Evolutionary conservation across 352 stramenopile genomes (phyloP), one percentile per base, ranked within the genome.

Genomic region (Pythium utonaiense): DNA sequence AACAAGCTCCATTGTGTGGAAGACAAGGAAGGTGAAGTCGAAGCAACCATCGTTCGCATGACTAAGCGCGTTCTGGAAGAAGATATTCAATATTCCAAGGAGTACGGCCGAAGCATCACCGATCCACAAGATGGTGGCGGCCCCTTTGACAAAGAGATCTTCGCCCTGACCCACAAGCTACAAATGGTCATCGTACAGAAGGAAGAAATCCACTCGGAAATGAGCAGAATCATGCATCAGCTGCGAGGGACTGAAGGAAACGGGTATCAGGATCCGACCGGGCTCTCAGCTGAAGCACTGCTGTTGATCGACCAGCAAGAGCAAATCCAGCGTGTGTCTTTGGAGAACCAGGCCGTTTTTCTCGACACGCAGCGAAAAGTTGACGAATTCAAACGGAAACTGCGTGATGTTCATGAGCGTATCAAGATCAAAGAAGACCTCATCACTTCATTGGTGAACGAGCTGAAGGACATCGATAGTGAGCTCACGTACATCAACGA

Each of bases 101-200:
- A 66, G 3, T 64, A 64, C 8, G 52, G 41, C 13, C 64, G 70
- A 36, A 60, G 65, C 1, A 70, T 74, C 16, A 21, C 27, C 21
- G 22, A 27, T 3, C 27, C 48, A 17, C 53, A 62, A 17, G 25
- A 14, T 21, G 25, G 31, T 30, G 25, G 17, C 13, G 62, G 53
- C 2, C 27, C 48, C 1, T 92, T 92, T 28, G 78, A 90, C 55
- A 89, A 88, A 48, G 83, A 93, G 38, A 89, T 93, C 22, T 89
- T 86, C 58, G 79, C 77, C 10, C 60, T 89, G 31, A 91, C 80
- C 0, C 74, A 89, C 56, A 88, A 88, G 42, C 58, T 93, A 1
- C 78, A 93, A 63, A 69, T 78, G 17, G 80, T 86, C 50, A 89
- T 89, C 21, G 77, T 88, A 28, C 73, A 91, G 53, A 90, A 91